Conservation (phyloP, 495 filamentous ascomycete species). For the Rhizodiscina lignyota region DNA sequence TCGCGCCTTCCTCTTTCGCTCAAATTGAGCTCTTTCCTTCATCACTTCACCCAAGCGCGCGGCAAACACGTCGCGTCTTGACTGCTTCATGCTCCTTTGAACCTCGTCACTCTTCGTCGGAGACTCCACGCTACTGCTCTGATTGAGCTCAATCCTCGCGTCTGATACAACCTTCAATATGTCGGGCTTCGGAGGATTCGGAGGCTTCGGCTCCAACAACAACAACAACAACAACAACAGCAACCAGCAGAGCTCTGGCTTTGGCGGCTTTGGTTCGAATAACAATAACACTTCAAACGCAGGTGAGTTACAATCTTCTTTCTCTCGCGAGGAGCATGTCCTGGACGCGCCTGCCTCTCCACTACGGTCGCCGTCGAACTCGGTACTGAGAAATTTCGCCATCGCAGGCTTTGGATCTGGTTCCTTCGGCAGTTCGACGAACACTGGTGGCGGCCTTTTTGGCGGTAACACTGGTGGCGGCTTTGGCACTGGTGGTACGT, state of each 20-base stretch:
- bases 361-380: too few relatives aligned
- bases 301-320: slow-evolving; percentile 7
- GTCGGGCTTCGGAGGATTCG: slow-evolving; percentile 18
- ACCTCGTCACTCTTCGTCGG: too few relatives aligned
- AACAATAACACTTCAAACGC: slow-evolving; percentile 3
- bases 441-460: slow-evolving; percentile 19
- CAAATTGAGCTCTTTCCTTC: too few relatives aligned
- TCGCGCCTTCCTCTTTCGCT: too few relatives aligned
- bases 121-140: too few relatives aligned
- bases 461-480: slow-evolving; percentile 24
- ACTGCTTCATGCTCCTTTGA: too few relatives aligned
- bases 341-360: too few relatives aligned
- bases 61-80: too few relatives aligned
- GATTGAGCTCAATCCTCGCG: too few relatives aligned
- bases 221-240: slow-evolving; percentile 39
- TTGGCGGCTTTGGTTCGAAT: slow-evolving; percentile 5
- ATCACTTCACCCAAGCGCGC: too few relatives aligned
- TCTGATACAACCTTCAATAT: slow-evolving; percentile 5
- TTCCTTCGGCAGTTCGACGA: slow-evolving; percentile 37
- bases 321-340: slow-evolving; percentile 1
- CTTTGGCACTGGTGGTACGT: slow-evolving; percentile 30
- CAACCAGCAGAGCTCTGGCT: slow-evolving; percentile 14
- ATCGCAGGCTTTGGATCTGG: slow-evolving; percentile 5
- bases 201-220: slow-evolving; percentile 37
- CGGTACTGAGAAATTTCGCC: background rate